Base-by-base conservation (phyloP, 1,284 basidiomycete genomes). In the Trametes hirsuta region DNA sequence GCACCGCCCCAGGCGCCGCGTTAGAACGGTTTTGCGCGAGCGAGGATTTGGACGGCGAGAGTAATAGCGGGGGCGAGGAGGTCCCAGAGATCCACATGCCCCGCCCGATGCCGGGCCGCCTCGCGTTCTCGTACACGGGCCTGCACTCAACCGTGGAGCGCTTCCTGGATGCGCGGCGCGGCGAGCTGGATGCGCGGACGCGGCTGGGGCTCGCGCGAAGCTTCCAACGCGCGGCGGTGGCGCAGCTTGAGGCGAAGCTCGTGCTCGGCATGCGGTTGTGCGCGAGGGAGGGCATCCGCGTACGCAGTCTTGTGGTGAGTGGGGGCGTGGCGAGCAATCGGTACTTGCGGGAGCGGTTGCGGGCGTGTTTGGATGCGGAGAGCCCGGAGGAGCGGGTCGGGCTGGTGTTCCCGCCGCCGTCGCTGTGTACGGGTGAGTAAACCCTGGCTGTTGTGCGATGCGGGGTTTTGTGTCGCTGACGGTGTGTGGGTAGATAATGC, bases 321-420 rank as follows among this genome's bases (percentile, higher is more conserved):
- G 95, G 95, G 1, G 95, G 95, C 1, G 95, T 98, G 0, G 95
- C 94, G 14, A 93, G 92, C 64, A 98, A 98, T 67, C 49, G 70
- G 37, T 87, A 82, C 64, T 74, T 97, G 58, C 77, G 93, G 39
- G 66, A 80, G 53, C 78, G 85, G 93, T 68, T 90, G n/a, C 68
- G 72, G 10, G 61, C 67, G 12, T 77, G 75, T 39, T 61, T 88
- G 34, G 69, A 74, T 25, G 53, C 61, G 24, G 75, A 71, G 45
- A 75, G 71, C 53, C 69, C 71, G 9, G 69, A 72, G 22, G 65
- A 66, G 18, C 71, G 69, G 8, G 77, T 81, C 53, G 71, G 71
- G 0, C 70, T 85, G 14, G 69, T 83, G 45, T 94, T 83, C 73
- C 94, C 94, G 9, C 93, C 94, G 0, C 78, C 86, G 0, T 70